phyloP scores from a whole-genome alignment of 2,329 filamentous ascomycete species.

The Apiospora kogelbergensis region DNA sequence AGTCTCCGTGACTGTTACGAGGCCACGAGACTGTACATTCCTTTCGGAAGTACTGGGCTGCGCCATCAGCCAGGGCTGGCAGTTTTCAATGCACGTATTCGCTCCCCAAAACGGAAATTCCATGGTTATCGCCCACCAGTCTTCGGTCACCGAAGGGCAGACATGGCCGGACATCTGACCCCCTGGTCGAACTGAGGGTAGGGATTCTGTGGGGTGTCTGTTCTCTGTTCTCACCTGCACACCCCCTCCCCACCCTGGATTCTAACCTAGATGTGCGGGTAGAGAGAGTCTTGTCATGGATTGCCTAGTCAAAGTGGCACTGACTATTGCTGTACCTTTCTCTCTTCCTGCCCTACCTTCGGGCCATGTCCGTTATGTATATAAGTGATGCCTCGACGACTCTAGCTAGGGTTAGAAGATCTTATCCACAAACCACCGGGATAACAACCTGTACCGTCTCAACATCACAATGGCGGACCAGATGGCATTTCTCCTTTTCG shows the following conservation, averaged over 20 bases:
- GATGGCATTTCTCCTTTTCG: conserved; percentile 63
- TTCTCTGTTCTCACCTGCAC: conserved; percentile 6
- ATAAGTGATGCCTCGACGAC: conserved; percentile 26
- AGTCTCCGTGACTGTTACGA: not conserved
- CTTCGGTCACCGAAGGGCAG: conserved; percentile 46
- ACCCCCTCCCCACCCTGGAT: not conserved
- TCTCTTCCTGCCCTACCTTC: conserved; percentile 15
- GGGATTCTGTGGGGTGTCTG: conserved; percentile 26
- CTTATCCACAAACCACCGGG: conserved; percentile 17
- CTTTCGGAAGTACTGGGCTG: not conserved
- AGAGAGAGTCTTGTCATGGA: conserved; percentile 6
- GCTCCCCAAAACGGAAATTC: conserved; percentile 36
- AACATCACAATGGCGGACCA: conserved; percentile 43
- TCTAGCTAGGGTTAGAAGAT: conserved; percentile 15
- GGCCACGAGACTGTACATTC: not conserved
- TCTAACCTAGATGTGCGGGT: conserved; percentile 1
- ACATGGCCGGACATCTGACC: conserved; percentile 35
- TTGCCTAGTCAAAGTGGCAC: conserved; percentile 16
- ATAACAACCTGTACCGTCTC: conserved; percentile 24
- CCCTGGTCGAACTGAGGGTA: conserved; percentile 29
- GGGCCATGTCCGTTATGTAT: conserved; percentile 22
- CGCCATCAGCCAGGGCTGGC: not conserved
- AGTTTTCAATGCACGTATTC: not conserved
- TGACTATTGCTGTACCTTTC: conserved; percentile 26
- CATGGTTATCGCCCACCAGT: conserved; percentile 36